These are phyloP conservation scores for Tuber magnatum DNA, from an alignment of 495 filamentous ascomycete genomes.

Conservation along the genomic window DNA sequence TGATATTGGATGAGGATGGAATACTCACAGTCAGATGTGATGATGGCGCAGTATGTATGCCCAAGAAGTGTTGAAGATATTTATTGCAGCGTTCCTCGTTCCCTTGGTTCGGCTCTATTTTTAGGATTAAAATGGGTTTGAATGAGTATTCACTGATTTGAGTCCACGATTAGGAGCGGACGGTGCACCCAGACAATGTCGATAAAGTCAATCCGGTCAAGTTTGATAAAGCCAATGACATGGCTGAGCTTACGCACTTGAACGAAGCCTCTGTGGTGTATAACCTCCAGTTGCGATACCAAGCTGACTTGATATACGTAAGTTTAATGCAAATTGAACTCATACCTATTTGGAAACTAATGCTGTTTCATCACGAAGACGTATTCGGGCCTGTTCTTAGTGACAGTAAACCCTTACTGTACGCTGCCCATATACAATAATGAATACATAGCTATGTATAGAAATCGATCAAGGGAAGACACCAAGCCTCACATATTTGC, in stretches of 20 bases:
- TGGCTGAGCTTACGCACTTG: constrained; percentile 95
- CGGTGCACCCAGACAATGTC: constrained; percentile 72
- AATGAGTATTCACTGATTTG: constrained; percentile 13
- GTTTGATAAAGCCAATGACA: constrained; percentile 98
- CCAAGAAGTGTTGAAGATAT: not conserved
- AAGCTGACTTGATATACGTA: constrained; percentile 89
- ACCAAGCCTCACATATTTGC: constrained; percentile 97
- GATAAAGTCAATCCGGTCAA: constrained; percentile 99
- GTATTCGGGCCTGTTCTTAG: constrained; percentile 94
- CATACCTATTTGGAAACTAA: constrained; percentile 8
- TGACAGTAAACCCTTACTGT: constrained; percentile 95
- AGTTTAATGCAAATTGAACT: constrained; percentile 35
- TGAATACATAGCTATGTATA: constrained; percentile 96
- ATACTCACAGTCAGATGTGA: constrained; percentile 81
- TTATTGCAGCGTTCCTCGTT: not conserved
- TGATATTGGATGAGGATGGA: constrained; percentile 69
- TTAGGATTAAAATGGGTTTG: not conserved
- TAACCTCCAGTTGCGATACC: constrained; percentile 88
- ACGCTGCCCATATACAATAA: constrained; percentile 90
- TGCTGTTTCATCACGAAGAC: constrained; percentile 49
- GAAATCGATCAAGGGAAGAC: constrained; percentile 79
- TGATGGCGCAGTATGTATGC: constrained; percentile 69
- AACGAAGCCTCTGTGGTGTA: constrained; percentile 98
- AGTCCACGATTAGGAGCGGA: constrained; percentile 59
- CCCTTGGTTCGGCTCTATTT: not conserved